These are phyloP conservation scores for Pseudotsuga menziesii DNA, from an alignment of 75 land plant genomes.

Conservation along the genomic window DNA sequence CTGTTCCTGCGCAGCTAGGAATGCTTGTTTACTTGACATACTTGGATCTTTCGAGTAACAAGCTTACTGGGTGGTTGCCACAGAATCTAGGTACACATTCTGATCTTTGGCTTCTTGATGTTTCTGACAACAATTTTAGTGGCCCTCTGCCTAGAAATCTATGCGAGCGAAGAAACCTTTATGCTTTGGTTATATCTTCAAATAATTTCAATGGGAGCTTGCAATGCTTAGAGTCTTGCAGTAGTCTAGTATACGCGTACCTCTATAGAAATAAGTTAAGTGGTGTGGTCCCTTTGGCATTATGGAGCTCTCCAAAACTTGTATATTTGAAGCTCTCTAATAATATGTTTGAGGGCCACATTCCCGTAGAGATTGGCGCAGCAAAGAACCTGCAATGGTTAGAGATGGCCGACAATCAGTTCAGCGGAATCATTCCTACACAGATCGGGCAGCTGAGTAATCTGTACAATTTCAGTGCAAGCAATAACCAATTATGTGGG, in stretches of 20 bases:
- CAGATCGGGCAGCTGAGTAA: constrained; percentile 22
- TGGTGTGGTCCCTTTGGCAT: no score
- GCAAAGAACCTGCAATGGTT: no score
- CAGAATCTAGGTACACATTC: constrained; percentile 9
- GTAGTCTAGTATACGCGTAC: no score
- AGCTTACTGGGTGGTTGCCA: constrained; percentile 25
- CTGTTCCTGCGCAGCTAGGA: constrained; percentile 14
- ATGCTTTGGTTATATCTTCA: neutral
- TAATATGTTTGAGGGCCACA: no score
- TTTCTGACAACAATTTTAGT: constrained; percentile 14
- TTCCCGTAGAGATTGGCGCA: no score
- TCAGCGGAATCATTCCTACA: constrained; percentile 22
- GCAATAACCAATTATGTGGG: constrained; percentile 20
- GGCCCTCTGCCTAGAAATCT: constrained; percentile 20
- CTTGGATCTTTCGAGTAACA: constrained; percentile 17
- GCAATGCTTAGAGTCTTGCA: neutral
- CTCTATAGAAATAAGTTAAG: no score
- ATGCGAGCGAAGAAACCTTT: constrained; percentile 10
- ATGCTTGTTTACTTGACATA: constrained; percentile 8
- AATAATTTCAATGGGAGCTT: constrained; percentile 18
- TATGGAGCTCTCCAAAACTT: no score
- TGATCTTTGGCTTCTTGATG: constrained; percentile 18
- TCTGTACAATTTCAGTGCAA: constrained; percentile 5
- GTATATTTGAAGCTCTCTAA: no score
- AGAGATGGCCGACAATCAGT: neutral